phyloP scores from a whole-genome alignment of 306 rosid species.

The Betula pendula region DNA sequence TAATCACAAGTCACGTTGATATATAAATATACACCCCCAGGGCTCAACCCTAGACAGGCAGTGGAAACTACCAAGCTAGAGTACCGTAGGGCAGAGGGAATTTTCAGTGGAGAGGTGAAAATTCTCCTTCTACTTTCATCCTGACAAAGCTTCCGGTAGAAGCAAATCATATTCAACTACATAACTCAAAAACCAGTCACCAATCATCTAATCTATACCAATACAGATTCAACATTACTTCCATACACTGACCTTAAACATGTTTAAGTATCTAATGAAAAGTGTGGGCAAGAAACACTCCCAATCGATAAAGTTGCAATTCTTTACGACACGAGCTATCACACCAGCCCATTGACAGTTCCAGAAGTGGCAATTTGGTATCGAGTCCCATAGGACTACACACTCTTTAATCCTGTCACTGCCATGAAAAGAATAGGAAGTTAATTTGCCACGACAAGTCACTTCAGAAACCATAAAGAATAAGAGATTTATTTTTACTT shows the following conservation, averaged over 20 bases:
- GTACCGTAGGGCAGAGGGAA: no score
- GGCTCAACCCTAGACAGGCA: no score
- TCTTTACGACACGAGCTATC: constrained; percentile 85
- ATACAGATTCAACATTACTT: constrained; percentile 20
- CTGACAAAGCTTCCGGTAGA: constrained; percentile 9
- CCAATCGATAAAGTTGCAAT: constrained; percentile 74
- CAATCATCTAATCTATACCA: constrained; percentile 19
- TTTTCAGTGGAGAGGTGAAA: no score
- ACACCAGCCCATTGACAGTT: constrained; percentile 96
- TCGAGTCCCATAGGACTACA: constrained; percentile 72
- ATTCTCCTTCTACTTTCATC: constrained; percentile 10
- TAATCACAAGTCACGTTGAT: neutral
- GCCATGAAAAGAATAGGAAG: constrained; percentile 32
- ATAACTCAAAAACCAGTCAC: neutral
- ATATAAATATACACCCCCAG: neutral
- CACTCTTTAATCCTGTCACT: constrained; percentile 84
- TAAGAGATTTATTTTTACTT: constrained; percentile 31
- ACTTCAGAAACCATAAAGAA: constrained; percentile 30
- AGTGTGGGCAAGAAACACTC: constrained; percentile 80
- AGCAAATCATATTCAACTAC: neutral
- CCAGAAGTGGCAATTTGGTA: constrained; percentile 99
- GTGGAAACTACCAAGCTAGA: no score
- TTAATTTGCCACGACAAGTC: constrained; percentile 28
- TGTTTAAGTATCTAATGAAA: constrained; percentile 85
- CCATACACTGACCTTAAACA: constrained; percentile 83